Conservation (phyloP, 345 rosid genomes). For the Lepidium sativum region DNA sequence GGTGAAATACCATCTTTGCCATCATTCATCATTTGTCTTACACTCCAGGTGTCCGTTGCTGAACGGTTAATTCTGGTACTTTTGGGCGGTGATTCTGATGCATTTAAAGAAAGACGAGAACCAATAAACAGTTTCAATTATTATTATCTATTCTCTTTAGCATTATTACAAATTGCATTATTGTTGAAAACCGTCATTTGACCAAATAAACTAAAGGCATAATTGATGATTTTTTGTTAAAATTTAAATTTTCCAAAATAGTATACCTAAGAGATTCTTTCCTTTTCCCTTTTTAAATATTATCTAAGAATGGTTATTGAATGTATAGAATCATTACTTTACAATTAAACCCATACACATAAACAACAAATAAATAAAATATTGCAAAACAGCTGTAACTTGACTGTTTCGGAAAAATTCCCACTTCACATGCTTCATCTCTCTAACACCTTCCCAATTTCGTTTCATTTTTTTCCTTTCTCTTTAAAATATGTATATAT, state of each 20-base stretch:
- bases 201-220: neutral
- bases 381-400: conserved; percentile 25
- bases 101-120: neutral
- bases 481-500: too few species aligned
- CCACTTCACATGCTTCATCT: conserved; percentile 23
- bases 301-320: neutral
- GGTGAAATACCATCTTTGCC: conserved; percentile 12
- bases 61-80: conserved; percentile 33
- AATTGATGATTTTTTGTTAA: neutral
- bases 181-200: neutral
- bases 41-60: conserved; percentile 27
- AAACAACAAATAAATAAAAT: neutral
- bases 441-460: conserved; percentile 6
- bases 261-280: neutral
- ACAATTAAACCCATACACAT: conserved; percentile 2
- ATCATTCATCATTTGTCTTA: conserved; percentile 17
- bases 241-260: neutral
- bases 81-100: conserved; percentile 25
- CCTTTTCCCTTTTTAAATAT: neutral
- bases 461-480: neutral
- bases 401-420: conserved; percentile 21
- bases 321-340: neutral
- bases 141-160: neutral
- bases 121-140: neutral
- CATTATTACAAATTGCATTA: neutral